Evolutionary conservation across 1,139 yeast genomes (phyloP), one percentile per base, ranked within the genome.

Genomic region (Yamadazyma spencermartinsiae): DNA sequence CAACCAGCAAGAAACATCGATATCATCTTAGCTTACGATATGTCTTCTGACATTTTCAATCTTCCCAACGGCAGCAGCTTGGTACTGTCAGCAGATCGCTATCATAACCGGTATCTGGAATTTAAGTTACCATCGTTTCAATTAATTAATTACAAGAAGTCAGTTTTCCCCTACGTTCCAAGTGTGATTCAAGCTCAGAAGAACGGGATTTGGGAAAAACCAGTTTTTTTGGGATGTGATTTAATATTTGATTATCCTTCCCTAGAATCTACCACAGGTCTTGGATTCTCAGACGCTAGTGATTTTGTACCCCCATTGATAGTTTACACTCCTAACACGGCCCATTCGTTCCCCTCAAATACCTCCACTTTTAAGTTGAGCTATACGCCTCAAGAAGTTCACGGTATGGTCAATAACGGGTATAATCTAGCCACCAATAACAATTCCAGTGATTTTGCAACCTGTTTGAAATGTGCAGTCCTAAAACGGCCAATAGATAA

Each of bases 391-490:
- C 45, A 43, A 0, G 85, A 80, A 51, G 62, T 68, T 3, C 41
- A 51, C 2, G 60, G 62, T 1, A 71, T 80, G 77, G 51, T 79
- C 13, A 53, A 59, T 29, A 80, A 79, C 50, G 85, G 86, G 0
- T 68, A 63, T 47, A 65, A 71, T 37, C 51, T 79, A 32, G 82
- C 80, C 23, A 76, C 81, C 1, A 53, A 51, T 35, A 60, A 55
- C 17, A 71, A 77, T 44, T 68, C 74, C 1, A 57, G 73, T 0
- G 59, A 63, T 25, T 81, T 65, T 54, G 61, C 74, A 6, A 59
- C 63, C 20, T 82, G 89, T 52, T 48, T 82, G 9, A 79, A 77
- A 8, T 82, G 89, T 60, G 76, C 85, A 1, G 57, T 80, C 17
- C 47, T 80, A 15, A 80, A 79, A 48, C 61, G 87, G 47, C 67